Conservation (phyloP, 164 flowering plant species). For the grape (Vitis vinifera) region ASM3070453v1 NC_081811.1:23103501-23104000, state of each 20-base stretch:
- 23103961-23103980: slow-evolving; percentile 7
- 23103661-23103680: not conserved
- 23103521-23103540: not conserved
- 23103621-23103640: too few species aligned
- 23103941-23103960: not conserved
- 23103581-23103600: not conserved
- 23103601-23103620: too few species aligned
- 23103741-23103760: slow-evolving; percentile 15
- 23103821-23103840: not conserved
- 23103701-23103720: too few species aligned
- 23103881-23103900: not conserved
- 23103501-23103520: not conserved
- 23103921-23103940: slow-evolving; percentile 1
- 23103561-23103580: not conserved
- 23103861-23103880: slow-evolving; percentile 8
- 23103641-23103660: not conserved
- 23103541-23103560: not conserved
- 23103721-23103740: not conserved
- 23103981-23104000: not conserved
- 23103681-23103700: not conserved
- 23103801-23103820: not conserved
- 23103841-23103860: slow-evolving; percentile 1
- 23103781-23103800: slow-evolving; percentile 26
- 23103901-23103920: not conserved
- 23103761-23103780: slow-evolving; percentile 15